phyloP scores from a whole-genome alignment of 208 protist species.

The Trypanosomatidae sp. region DNA sequence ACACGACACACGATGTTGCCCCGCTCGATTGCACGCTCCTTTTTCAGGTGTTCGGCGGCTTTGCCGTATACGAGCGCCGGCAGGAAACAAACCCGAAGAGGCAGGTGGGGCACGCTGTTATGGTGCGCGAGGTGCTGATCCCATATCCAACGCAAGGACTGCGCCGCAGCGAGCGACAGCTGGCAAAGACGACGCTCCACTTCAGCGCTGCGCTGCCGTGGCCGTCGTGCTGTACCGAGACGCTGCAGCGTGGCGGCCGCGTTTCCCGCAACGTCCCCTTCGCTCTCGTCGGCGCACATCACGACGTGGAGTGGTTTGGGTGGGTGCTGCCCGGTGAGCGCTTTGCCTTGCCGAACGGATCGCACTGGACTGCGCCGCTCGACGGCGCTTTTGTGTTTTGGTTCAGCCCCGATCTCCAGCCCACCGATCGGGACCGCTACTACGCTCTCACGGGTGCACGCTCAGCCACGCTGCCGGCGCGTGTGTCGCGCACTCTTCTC shows the following conservation, averaged over 20 bases:
- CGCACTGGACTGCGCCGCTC: slow-evolving; percentile 40
- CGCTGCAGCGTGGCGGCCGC: slow-evolving; percentile 51
- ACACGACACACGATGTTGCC: slow-evolving; percentile 2
- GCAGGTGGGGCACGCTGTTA: slow-evolving; percentile 9
- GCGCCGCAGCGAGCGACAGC: slow-evolving; percentile 34
- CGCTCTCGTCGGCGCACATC: slow-evolving; percentile 39
- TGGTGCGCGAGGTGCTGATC: slow-evolving; percentile 63
- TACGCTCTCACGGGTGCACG: slow-evolving; percentile 58
- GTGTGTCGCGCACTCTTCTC: slow-evolving; percentile 43
- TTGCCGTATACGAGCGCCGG: slow-evolving; percentile 41
- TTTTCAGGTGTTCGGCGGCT: slow-evolving; percentile 82
- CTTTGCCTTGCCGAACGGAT: slow-evolving; percentile 51
- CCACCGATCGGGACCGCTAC: slow-evolving; percentile 74
- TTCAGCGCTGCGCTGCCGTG: slow-evolving; percentile 74
- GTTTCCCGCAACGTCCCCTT: slow-evolving; percentile 49
- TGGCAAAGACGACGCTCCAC: slow-evolving; percentile 33
- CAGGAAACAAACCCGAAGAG: slow-evolving; percentile 6
- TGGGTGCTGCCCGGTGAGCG: slow-evolving; percentile 75
- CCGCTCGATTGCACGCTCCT: slow-evolving; percentile 37
- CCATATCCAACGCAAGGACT: slow-evolving; percentile 54
- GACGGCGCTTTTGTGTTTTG: slow-evolving; percentile 84
- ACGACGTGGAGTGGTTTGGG: slow-evolving; percentile 57
- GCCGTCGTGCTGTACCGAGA: slow-evolving; percentile 60
- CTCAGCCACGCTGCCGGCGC: slow-evolving; percentile 44
- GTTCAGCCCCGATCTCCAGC: slow-evolving; percentile 61